Evolutionary conservation across 208 protist genomes (phyloP), one percentile per base, ranked within the genome.

Genomic region (Balamuthia mandrillaris): DNA sequence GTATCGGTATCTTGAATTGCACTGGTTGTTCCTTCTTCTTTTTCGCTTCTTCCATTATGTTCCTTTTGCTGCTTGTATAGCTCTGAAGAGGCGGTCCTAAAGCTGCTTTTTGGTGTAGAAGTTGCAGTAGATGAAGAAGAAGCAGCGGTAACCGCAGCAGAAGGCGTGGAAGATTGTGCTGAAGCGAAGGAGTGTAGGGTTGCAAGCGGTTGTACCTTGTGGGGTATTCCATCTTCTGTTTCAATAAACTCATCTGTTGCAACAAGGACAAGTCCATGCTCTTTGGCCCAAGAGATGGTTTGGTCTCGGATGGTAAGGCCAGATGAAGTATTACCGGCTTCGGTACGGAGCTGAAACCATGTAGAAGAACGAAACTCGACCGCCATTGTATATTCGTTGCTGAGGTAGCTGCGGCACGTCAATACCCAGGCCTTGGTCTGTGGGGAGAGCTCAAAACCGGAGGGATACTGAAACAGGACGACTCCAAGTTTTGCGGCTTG

Each of bases 401-500:
- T 4, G 29, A 82, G 74, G 51, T 65, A 65, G 29, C 74, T 45
- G 1, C 74, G 47, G 24, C 74, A 82, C 29, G 47, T 47, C 3
- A 82, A 3, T 35, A 82, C 74, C 18, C 63, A 31, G n/a, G 58
- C 74, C 49, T 52, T 81, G 33, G 58, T 82, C 35, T 61, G 49
- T 12, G 47, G 47, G 21, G 31, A 65, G 54, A 65, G 51, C 45
- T 37, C 35, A 29, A 82, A 82, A 39, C 74, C 74, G 21, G 63
- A 52, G 7, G 74, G 74, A 37, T 52, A 82, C 49, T 82, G 74
- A 27, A 82, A 82, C 33, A 44, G 74, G 52, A 82, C 74, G 51
- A 39, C 74, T 35, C 74, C 74, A 3, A 82, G 74, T 29, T 82
- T 82, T 45, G 27, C 52, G 6, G 74, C 51, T 0, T 29, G 27